A percentile compares a stretch with the other conserved stretches of the same genome.
phyloP scores from a whole-genome alignment of 2,329 filamentous ascomycete species.

The Hypoxylon sp. region DNA sequence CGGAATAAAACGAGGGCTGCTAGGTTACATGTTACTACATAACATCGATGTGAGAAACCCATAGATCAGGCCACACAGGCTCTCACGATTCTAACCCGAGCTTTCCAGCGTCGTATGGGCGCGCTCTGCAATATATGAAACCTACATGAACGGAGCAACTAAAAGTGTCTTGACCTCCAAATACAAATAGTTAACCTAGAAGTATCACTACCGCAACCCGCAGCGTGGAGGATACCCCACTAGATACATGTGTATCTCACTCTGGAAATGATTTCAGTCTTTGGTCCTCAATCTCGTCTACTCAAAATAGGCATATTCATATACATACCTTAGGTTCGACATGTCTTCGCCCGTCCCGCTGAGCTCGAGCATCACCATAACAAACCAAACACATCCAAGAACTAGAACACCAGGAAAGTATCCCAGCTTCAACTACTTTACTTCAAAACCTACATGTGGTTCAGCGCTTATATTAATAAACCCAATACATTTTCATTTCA shows the following conservation, averaged over 20 bases:
- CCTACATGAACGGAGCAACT: not conserved
- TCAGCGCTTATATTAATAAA: too few relatives aligned
- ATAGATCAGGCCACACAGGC: not conserved
- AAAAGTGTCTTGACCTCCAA: not conserved
- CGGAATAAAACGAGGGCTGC: not conserved
- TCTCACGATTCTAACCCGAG: not conserved
- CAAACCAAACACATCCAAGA: not conserved
- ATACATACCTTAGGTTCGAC: not conserved
- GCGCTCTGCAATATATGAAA: not conserved
- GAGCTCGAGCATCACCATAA: constrained; percentile 1
- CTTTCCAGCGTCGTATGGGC: not conserved
- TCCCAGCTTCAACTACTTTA: not conserved
- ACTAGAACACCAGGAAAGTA: not conserved
- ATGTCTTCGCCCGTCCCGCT: not conserved
- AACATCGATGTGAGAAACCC: not conserved
- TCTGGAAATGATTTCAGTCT: too few relatives aligned
- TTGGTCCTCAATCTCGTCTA: not conserved
- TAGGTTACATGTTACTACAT: not conserved
- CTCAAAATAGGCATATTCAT: not conserved
- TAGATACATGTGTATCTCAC: too few relatives aligned
- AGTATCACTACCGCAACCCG: too few relatives aligned
- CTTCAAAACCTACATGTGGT: too few relatives aligned
- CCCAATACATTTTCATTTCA: not conserved
- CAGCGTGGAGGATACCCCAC: too few relatives aligned
- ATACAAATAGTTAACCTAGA: too few relatives aligned